Base-by-base conservation (phyloP, 768 basidiomycete species). In the Podaxis sp. region DNA sequence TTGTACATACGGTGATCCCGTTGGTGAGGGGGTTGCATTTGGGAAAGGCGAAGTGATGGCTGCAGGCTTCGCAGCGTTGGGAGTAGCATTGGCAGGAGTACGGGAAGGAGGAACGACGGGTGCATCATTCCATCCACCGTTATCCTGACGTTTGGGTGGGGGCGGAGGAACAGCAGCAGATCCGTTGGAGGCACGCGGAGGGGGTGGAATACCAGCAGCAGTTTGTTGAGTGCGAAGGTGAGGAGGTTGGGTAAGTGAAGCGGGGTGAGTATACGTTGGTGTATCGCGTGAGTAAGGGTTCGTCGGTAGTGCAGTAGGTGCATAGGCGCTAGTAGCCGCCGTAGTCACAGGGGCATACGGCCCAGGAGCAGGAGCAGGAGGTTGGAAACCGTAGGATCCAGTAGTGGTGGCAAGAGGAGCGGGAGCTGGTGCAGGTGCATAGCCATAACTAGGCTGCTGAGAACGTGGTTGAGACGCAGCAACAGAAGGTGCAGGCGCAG, bases 71-170 rank as follows among this genome's bases (percentile, higher is more conserved):
- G 55, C 27, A 7, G 17, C 43, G 59, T 70, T 74, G 22, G 81
- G 77, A 1, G 89, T 85, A 0, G 79, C 77, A 25, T 81, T 75
- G 22, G 81, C 79, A 0, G 89, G 85, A 0, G 79, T 78, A 25
- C 88, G 86, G 46, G 81, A 73, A 17, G 82, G 72, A 8, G 77
- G 70, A 15, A 77, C 66, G 12, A 85, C 65, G 0, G 94, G 94
- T 0, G 94, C 87, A 73, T 98, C 96, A 68, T 98, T 98, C 94
- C 95, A 98, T 0, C 94, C 94, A 15, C 88, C 85, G 29, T 87
- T 87, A 55, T 89, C 90, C 29, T 87, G 85, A 33, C 86, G 87
- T 3, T 86, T 83, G 1, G 89, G 84, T 1, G 85, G 80, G 53
- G 77, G 74, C 51, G 81, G 77, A 1, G 69, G 70, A 17, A 19